These are phyloP conservation scores for Syzygium malaccense DNA, from an alignment of 441 rosid species.

Conservation along the genomic window DNA sequence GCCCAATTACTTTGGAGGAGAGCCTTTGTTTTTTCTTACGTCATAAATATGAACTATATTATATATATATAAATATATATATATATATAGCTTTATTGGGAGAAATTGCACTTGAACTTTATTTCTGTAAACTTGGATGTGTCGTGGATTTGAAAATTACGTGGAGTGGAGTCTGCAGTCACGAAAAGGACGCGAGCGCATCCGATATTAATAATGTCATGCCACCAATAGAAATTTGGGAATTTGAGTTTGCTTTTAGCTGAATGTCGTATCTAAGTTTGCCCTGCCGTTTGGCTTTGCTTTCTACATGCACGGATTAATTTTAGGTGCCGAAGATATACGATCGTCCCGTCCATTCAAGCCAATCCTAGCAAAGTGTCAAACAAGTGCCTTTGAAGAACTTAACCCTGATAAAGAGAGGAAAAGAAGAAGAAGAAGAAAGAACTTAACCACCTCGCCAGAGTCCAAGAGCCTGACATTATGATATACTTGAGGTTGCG, in stretches of 20 bases:
- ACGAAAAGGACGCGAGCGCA: not conserved
- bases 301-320: not conserved
- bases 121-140: not conserved
- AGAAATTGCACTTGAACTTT: not conserved
- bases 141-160: not conserved
- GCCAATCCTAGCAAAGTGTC: not conserved
- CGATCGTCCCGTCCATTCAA: not conserved
- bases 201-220: not conserved
- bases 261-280: not conserved
- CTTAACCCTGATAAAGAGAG: not conserved
- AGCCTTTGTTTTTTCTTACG: not conserved
- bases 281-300: not conserved
- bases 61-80: too few relatives aligned
- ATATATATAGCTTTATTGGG: not conserved
- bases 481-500: not conserved
- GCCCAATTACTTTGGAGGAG: not conserved
- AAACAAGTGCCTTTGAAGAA: not conserved
- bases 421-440: not conserved
- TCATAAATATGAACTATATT: too few relatives aligned
- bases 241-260: not conserved
- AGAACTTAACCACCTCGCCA: not conserved
- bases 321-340: not conserved
- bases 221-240: not conserved
- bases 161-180: not conserved
- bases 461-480: not conserved